A percentile compares a stretch with the other conserved stretches of the same genome.
phyloP scores from a whole-genome alignment of 2,329 filamentous ascomycete species.

The Trichoderma sp. region DNA sequence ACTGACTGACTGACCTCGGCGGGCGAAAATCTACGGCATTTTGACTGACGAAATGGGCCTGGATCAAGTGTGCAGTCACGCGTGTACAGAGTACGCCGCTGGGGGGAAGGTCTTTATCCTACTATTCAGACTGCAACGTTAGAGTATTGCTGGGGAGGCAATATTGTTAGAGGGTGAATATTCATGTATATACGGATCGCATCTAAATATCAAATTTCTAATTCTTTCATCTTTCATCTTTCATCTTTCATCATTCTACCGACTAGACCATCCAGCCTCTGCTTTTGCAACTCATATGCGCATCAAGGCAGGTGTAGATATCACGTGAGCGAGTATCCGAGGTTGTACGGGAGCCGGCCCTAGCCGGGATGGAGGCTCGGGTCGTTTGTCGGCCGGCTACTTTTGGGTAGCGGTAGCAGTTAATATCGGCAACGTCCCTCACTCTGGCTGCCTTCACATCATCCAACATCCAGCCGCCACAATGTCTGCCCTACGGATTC shows the following conservation, averaged over 20 bases:
- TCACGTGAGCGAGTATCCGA: constrained; percentile 45
- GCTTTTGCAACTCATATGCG: neutral
- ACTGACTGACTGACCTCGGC: neutral
- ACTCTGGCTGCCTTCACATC: constrained; percentile 29
- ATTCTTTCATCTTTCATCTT: neutral
- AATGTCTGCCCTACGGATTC: constrained; percentile 70
- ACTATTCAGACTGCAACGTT: neutral
- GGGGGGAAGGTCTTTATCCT: neutral
- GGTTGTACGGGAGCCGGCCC: constrained; percentile 44
- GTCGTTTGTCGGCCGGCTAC: constrained; percentile 12
- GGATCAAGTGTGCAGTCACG: neutral
- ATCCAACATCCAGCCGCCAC: constrained; percentile 35
- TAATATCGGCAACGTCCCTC: constrained; percentile 23
- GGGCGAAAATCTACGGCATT: neutral
- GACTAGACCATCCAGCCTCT: neutral
- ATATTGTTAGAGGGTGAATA: constrained; percentile 27
- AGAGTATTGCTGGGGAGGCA: neutral
- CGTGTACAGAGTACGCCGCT: neutral
- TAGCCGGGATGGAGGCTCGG: constrained; percentile 42
- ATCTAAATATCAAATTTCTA: neutral
- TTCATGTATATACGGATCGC: constrained; percentile 25
- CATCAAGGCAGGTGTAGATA: neutral
- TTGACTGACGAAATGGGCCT: neutral
- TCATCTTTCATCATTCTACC: neutral
- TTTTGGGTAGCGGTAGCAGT: neutral